Percentiles rank a stretch among this genome's conserved stretches.
Evolutionary conservation across 257 asterid genomes (phyloP).

Genomic region (Solanum rostratum): DNA sequence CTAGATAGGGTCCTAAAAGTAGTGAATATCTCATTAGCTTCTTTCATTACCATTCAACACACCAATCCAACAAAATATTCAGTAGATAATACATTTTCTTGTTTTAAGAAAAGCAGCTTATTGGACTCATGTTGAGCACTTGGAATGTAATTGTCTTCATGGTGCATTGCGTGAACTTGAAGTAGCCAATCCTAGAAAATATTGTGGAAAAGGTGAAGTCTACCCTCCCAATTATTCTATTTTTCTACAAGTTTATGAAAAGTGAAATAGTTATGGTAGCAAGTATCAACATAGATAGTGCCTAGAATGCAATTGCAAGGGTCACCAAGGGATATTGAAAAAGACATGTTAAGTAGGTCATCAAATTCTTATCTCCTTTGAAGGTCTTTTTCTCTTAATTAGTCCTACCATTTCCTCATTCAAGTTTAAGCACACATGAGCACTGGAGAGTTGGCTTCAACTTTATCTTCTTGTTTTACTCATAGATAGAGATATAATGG

Average conservation of each 20-base stretch:
- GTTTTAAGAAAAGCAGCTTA: not conserved
- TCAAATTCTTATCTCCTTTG: not conserved
- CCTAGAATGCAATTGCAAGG: not conserved
- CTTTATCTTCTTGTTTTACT: not conserved
- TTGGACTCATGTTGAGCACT: not conserved
- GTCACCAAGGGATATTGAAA: not conserved
- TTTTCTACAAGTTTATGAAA: not conserved
- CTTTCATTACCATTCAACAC: not conserved
- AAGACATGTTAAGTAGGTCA: not conserved
- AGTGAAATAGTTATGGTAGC: not conserved
- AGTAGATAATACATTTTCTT: not conserved
- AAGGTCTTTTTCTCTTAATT: not conserved
- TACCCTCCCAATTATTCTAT: not conserved
- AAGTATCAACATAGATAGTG: not conserved
- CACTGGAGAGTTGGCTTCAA: not conserved
- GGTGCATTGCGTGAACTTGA: not conserved
- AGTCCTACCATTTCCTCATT: not conserved
- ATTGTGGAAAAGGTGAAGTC: not conserved
- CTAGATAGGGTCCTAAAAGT: too few relatives aligned
- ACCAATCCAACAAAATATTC: not conserved
- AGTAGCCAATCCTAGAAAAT: not conserved
- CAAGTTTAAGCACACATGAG: not conserved
- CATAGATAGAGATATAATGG: not conserved
- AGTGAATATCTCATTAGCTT: too few relatives aligned
- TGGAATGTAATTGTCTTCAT: not conserved